Evolutionary conservation across 2,329 filamentous ascomycete species (phyloP).

Genomic region (Cladophialophora exuberans): DNA sequence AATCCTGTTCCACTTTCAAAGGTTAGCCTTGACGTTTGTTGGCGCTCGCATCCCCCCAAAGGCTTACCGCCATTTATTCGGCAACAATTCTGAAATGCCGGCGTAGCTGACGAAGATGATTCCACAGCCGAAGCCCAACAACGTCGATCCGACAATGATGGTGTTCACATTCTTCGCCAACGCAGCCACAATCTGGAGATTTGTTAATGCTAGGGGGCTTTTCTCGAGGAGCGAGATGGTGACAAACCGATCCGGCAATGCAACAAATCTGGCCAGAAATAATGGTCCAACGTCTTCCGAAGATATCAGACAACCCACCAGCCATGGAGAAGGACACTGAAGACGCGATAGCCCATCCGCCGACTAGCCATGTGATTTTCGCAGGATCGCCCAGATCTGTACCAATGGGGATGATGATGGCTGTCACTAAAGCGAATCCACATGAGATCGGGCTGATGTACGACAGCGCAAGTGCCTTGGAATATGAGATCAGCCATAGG

Average conservation of each 20-base stretch:
- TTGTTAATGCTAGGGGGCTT: background rate
- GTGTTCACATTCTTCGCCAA: too few relatives aligned
- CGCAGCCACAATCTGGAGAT: conserved; percentile 39
- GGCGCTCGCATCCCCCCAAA: background rate
- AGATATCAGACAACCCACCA: conserved; percentile 41
- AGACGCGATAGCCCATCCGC: conserved; percentile 20
- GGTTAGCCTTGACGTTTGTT: too few relatives aligned
- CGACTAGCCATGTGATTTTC: conserved; percentile 17
- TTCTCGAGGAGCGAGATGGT: background rate
- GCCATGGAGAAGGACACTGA: conserved; percentile 35
- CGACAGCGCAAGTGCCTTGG: background rate
- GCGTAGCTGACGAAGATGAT: conserved; percentile 44
- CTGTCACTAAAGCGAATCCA: background rate
- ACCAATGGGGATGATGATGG: conserved; percentile 2
- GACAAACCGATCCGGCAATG: conserved; percentile 39
- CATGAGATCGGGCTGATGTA: conserved; percentile 1
- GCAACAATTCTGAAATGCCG: conserved; percentile 43
- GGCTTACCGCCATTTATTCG: conserved; percentile 40
- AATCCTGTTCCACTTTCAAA: too few relatives aligned
- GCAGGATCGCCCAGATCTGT: conserved; percentile 1
- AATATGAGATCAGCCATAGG: background rate
- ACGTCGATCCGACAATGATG: conserved; percentile 41
- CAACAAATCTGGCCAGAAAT: conserved; percentile 37
- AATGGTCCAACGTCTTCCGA: conserved; percentile 42
- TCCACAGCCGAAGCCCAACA: conserved; percentile 42